These are phyloP conservation scores for Boletus reticuloceps DNA, from an alignment of 768 basidiomycete species.

Conservation along the genomic window DNA sequence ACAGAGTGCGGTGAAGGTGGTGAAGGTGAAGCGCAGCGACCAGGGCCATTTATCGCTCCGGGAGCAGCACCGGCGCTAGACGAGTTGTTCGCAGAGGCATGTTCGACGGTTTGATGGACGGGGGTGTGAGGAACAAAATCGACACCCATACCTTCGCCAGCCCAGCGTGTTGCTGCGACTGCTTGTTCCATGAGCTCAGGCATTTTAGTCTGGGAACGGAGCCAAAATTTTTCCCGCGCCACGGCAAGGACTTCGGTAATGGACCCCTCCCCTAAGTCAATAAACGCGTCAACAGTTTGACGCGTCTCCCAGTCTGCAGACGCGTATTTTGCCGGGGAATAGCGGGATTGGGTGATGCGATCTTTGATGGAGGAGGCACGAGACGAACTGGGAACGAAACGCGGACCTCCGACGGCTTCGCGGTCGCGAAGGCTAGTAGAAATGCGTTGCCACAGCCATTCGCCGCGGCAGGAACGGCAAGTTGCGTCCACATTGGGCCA, in stretches of 20 bases:
- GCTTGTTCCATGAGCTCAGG: conserved; percentile 66
- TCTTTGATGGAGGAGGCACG: conserved; percentile 14
- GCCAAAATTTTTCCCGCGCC: conserved; percentile 71
- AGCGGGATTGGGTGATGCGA: conserved; percentile 17
- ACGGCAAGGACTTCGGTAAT: conserved; percentile 58
- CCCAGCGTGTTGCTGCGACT: conserved; percentile 54
- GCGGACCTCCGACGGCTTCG: conserved; percentile 54
- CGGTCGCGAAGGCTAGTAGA: conserved; percentile 45
- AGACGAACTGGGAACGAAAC: conserved; percentile 24
- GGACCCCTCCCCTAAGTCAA: conserved; percentile 70
- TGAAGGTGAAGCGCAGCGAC: conserved; percentile 24
- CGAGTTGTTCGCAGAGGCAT: conserved; percentile 9
- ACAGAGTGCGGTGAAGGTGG: conserved; percentile 24
- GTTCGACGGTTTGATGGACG: conserved; percentile 5
- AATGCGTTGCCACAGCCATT: conserved; percentile 65
- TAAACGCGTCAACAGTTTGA: conserved; percentile 64
- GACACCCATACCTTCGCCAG: conserved; percentile 35
- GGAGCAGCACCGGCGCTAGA: conserved; percentile 1
- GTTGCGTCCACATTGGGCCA: conserved; percentile 67
- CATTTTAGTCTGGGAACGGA: conserved; percentile 61
- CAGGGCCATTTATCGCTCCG: conserved; percentile 15
- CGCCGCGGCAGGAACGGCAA: conserved; percentile 62
- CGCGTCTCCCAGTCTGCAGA: conserved; percentile 64
- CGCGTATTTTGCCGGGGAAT: conserved; percentile 28
- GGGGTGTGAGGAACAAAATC: conserved; percentile 27